phyloP scores from a whole-genome alignment of 495 filamentous ascomycete genomes.

The Ramalina peruviana region DNA sequence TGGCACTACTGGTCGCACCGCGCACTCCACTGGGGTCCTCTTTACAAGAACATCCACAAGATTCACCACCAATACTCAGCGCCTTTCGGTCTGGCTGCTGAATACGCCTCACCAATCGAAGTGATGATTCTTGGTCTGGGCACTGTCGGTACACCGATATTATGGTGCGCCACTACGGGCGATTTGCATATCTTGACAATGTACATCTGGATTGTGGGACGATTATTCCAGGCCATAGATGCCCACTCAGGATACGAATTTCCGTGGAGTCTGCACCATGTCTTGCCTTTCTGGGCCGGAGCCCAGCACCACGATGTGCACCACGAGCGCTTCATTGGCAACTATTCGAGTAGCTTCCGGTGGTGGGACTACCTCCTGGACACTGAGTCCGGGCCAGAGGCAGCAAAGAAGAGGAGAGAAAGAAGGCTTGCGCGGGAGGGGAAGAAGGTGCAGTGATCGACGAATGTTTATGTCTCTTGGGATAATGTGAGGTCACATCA shows the following conservation, averaged over 20 bases:
- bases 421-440: slow-evolving; percentile 49
- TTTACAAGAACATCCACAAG: slow-evolving; percentile 94
- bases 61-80: slow-evolving; percentile 98
- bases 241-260: slow-evolving; percentile 96
- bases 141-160: slow-evolving; percentile 66
- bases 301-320: slow-evolving; percentile 93
- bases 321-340: slow-evolving; percentile 95
- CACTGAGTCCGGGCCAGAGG: slow-evolving; percentile 83
- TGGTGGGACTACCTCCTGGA: slow-evolving; percentile 97
- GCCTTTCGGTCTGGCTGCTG: slow-evolving; percentile 88
- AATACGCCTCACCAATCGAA: slow-evolving; percentile 96
- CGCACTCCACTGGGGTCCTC: slow-evolving; percentile 82
- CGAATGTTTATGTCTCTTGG: no score
- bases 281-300: slow-evolving; percentile 96
- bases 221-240: slow-evolving; percentile 95
- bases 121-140: slow-evolving; percentile 95
- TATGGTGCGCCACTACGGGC: slow-evolving; percentile 72
- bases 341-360: slow-evolving; percentile 93
- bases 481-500: no score
- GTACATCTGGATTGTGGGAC: slow-evolving; percentile 90
- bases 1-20: slow-evolving; percentile 99
- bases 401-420: slow-evolving; percentile 70
- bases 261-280: slow-evolving; percentile 88
- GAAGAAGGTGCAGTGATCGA: slow-evolving; percentile 49
- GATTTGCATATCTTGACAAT: slow-evolving; percentile 92